These are phyloP conservation scores for Lablab purpureus DNA, from an alignment of 306 rosid genomes.

Conservation along the genomic window DNA sequence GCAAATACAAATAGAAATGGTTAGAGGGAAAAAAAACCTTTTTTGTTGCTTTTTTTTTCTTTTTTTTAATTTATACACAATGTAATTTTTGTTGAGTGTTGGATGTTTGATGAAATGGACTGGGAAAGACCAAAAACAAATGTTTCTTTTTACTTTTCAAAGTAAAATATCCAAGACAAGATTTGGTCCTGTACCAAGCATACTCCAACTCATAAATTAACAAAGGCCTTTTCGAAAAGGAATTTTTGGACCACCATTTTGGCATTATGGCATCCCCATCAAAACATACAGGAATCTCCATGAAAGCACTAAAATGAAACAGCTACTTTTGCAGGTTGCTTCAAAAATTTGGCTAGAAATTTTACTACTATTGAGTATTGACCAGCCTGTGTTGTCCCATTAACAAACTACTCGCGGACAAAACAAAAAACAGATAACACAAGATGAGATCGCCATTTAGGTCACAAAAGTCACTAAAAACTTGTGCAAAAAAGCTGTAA, in stretches of 20 bases:
- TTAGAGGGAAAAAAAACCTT: no score
- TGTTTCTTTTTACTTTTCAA: slow-evolving; percentile 45
- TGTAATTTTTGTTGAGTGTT: background rate
- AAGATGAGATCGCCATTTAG: background rate
- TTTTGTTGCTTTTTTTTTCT: background rate
- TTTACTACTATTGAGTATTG: slow-evolving; percentile 40
- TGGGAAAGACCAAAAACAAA: background rate
- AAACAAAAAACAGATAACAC: slow-evolving; percentile 12
- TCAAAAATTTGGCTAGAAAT: slow-evolving; percentile 39
- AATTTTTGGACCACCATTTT: slow-evolving; percentile 85
- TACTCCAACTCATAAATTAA: slow-evolving; percentile 53
- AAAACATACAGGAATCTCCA: slow-evolving; percentile 59
- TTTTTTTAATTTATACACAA: background rate
- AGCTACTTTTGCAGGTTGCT: slow-evolving; percentile 59
- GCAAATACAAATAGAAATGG: background rate
- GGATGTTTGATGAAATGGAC: background rate
- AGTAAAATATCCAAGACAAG: slow-evolving; percentile 61
- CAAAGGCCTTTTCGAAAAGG: slow-evolving; percentile 60
- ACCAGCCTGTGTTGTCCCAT: slow-evolving; percentile 41
- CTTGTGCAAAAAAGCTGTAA: background rate
- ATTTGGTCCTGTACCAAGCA: slow-evolving; percentile 57
- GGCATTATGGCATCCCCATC: slow-evolving; percentile 60
- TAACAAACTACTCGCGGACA: slow-evolving; percentile 21
- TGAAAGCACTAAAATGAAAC: slow-evolving; percentile 62
- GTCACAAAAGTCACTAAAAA: background rate